A percentile compares a stretch with the other conserved stretches of the same genome.
phyloP scores from a whole-genome alignment of 1,284 basidiomycete genomes.

The Lignosus rhinocerotis region DNA sequence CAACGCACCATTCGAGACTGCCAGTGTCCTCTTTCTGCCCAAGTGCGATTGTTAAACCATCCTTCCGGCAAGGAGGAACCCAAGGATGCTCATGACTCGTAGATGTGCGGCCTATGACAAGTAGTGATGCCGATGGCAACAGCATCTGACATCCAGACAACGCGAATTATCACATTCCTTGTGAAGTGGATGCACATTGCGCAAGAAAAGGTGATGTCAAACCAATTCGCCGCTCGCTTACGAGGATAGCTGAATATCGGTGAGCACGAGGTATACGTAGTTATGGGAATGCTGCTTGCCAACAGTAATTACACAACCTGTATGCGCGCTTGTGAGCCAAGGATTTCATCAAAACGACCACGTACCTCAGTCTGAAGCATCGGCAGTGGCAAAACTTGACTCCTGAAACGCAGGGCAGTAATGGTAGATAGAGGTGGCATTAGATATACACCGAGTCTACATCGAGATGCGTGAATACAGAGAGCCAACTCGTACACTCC shows the following conservation, averaged over 20 bases:
- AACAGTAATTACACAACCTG: neutral
- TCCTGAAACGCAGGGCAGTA: neutral
- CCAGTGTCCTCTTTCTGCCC: conserved; percentile 62
- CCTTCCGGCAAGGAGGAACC: conserved; percentile 59
- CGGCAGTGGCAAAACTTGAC: neutral
- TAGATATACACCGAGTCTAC: neutral
- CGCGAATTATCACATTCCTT: too few relatives aligned
- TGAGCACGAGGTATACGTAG: conserved; percentile 57
- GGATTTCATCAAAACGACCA: too few relatives aligned
- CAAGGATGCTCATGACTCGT: conserved; percentile 68
- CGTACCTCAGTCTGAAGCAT: too few relatives aligned
- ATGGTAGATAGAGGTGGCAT: neutral
- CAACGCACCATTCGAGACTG: conserved; percentile 50
- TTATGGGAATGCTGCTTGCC: conserved; percentile 16
- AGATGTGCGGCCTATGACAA: too few relatives aligned
- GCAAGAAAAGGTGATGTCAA: too few relatives aligned
- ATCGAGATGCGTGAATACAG: conserved; percentile 8
- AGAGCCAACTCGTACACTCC: conserved; percentile 9
- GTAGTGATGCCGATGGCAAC: too few relatives aligned
- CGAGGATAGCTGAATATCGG: too few relatives aligned
- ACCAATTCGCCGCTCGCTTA: too few relatives aligned
- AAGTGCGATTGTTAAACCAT: conserved; percentile 54
- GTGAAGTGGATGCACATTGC: too few relatives aligned
- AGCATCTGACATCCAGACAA: too few relatives aligned
- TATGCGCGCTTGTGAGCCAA: neutral